phyloP scores from a whole-genome alignment of 768 basidiomycete genomes.

The Suillus decipiens region DNA sequence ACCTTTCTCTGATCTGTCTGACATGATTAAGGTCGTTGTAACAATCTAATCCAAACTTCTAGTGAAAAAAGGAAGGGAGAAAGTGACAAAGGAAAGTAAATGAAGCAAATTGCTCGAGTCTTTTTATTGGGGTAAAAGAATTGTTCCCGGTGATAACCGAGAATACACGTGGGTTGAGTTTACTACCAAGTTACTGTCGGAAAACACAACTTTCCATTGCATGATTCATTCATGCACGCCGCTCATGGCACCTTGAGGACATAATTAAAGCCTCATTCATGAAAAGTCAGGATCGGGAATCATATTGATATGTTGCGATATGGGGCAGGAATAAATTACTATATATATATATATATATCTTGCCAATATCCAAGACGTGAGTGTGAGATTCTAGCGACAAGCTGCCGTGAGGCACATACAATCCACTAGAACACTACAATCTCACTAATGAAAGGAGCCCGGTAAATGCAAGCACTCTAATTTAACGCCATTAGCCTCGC shows the following conservation, averaged over 20 bases:
- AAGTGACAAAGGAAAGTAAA: slow-evolving; percentile 6
- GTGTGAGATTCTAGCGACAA: not conserved
- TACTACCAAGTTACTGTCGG: not conserved
- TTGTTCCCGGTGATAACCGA: slow-evolving; percentile 25
- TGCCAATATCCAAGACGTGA: not conserved
- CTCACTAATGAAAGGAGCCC: not conserved
- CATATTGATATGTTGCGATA: not conserved
- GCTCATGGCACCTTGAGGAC: not conserved
- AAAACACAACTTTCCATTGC: not conserved
- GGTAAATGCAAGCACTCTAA: slow-evolving; percentile 4
- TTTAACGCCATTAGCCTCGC: slow-evolving; percentile 44
- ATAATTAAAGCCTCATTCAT: not conserved
- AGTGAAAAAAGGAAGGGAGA: slow-evolving; percentile 3
- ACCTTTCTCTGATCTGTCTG: slow-evolving; percentile 15
- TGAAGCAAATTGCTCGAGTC: slow-evolving; percentile 1
- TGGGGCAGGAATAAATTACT: not conserved
- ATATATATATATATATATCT: not conserved
- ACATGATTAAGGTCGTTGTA: slow-evolving; percentile 26
- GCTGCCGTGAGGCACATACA: not conserved
- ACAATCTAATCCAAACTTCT: slow-evolving; percentile 14
- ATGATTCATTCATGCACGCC: not conserved
- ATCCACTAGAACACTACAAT: not conserved
- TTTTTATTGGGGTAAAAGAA: slow-evolving; percentile 31
- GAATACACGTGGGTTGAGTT: slow-evolving; percentile 25
- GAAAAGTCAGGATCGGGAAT: not conserved